Evolutionary conservation across 75 land plant species (phyloP).

Genomic region (Larix kaempferi): DNA sequence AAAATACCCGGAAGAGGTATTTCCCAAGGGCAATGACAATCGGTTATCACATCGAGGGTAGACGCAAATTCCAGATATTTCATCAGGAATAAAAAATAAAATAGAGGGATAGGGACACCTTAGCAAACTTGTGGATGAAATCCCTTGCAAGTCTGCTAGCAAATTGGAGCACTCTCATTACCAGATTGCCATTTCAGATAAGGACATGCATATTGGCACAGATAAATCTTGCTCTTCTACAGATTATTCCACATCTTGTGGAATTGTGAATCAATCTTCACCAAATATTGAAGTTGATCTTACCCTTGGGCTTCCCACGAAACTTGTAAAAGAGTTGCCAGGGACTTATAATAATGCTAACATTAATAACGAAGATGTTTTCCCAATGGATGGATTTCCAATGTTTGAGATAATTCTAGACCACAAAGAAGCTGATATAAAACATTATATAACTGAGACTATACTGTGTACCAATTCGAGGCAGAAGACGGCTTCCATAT

Average conservation of each 20-base stretch:
- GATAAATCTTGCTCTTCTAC: neutral
- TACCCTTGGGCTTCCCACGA: constrained; percentile 9
- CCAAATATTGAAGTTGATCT: neutral
- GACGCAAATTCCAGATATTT: too few species aligned
- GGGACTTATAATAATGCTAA: neutral
- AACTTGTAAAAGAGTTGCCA: neutral
- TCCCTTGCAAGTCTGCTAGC: neutral
- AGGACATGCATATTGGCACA: neutral
- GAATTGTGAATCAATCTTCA: neutral
- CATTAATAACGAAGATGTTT: neutral
- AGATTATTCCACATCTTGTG: neutral
- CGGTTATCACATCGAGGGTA: too few species aligned
- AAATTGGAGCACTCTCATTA: neutral
- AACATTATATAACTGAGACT: neutral
- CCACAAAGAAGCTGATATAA: neutral
- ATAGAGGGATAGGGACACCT: too few species aligned
- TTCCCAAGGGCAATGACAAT: too few species aligned
- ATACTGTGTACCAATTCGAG: constrained; percentile 68
- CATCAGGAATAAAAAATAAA: too few species aligned
- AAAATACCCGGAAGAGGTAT: too few species aligned
- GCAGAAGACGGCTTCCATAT: constrained; percentile 65
- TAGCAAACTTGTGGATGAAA: constrained; percentile 6
- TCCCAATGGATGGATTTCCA: neutral
- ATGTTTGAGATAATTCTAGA: neutral
- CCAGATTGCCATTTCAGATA: neutral